Evolutionary conservation across 2,329 filamentous ascomycete species (phyloP).

Genomic region (Colletotrichum gloeosporioides): DNA sequence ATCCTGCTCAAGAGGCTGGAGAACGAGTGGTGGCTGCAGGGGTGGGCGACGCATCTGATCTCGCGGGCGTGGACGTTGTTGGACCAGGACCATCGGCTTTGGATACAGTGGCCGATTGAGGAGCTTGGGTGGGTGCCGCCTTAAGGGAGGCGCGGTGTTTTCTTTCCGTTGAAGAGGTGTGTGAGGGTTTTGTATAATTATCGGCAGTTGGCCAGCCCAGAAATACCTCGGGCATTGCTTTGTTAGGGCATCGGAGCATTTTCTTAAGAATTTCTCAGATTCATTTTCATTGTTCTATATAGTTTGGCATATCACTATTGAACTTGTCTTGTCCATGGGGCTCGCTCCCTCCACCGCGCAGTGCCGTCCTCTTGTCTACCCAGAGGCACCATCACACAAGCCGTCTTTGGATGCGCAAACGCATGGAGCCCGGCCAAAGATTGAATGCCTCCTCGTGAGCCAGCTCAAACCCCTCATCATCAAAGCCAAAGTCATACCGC

Average conservation of each 20-base stretch:
- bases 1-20: conserved; percentile 35
- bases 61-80: conserved; percentile 33
- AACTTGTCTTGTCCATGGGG: neutral
- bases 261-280: neutral
- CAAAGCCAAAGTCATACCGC: conserved; percentile 41
- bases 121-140: conserved; percentile 28
- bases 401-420: neutral
- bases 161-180: neutral
- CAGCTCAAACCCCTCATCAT: neutral
- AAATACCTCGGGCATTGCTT: neutral
- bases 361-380: neutral
- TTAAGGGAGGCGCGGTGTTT: neutral
- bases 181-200: neutral
- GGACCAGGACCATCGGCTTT: conserved; percentile 40
- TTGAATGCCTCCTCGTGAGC: neutral
- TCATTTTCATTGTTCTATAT: neutral
- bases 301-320: neutral
- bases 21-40: conserved; percentile 42
- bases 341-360: neutral
- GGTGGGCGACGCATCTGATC: conserved; percentile 39
- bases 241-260: neutral
- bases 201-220: neutral
- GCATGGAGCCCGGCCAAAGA: neutral
- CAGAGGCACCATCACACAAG: neutral
- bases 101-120: conserved; percentile 34